Evolutionary conservation across 352 stramenopile species (phyloP).

Genomic region (Globisporangium uncinulatum): DNA sequence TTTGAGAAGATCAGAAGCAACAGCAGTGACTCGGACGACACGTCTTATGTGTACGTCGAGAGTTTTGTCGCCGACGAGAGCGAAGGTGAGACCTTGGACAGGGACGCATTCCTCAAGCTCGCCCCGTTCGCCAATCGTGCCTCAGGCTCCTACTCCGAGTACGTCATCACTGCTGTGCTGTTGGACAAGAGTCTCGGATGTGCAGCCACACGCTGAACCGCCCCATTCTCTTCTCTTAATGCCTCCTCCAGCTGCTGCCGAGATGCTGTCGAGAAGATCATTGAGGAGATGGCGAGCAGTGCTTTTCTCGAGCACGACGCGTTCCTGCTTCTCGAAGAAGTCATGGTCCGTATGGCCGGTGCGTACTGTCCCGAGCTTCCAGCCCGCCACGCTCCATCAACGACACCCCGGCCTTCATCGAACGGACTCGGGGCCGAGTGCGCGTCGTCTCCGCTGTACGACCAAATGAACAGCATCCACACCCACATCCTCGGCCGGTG

Average conservation of each 20-base stretch:
- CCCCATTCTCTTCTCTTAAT: background rate
- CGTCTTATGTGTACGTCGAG: constrained; percentile 69
- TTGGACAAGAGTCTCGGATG: too few species aligned
- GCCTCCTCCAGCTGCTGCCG: constrained; percentile 33
- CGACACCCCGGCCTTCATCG: background rate
- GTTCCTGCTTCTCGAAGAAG: constrained; percentile 53
- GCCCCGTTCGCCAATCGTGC: constrained; percentile 35
- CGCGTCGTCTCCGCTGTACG: constrained; percentile 41
- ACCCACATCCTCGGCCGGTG: constrained; percentile 54
- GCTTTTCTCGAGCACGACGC: constrained; percentile 62
- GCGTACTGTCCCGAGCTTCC: constrained; percentile 45
- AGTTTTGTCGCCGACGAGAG: constrained; percentile 51
- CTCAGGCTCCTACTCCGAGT: constrained; percentile 48
- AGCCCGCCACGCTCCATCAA: background rate
- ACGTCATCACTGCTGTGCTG: constrained; percentile 5
- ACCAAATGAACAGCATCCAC: constrained; percentile 75
- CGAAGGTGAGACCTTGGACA: constrained; percentile 23
- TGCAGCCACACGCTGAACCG: too few species aligned
- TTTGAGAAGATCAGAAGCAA: constrained; percentile 17
- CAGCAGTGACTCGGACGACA: constrained; percentile 39
- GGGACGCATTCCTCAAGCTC: constrained; percentile 32
- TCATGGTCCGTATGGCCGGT: constrained; percentile 74
- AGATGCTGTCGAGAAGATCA: constrained; percentile 45
- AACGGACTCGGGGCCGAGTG: constrained; percentile 19
- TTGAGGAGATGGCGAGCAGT: constrained; percentile 36